These are phyloP conservation scores for Fusarium xylarioides DNA, from an alignment of 2,329 filamentous ascomycete genomes.

Conservation along the genomic window DNA sequence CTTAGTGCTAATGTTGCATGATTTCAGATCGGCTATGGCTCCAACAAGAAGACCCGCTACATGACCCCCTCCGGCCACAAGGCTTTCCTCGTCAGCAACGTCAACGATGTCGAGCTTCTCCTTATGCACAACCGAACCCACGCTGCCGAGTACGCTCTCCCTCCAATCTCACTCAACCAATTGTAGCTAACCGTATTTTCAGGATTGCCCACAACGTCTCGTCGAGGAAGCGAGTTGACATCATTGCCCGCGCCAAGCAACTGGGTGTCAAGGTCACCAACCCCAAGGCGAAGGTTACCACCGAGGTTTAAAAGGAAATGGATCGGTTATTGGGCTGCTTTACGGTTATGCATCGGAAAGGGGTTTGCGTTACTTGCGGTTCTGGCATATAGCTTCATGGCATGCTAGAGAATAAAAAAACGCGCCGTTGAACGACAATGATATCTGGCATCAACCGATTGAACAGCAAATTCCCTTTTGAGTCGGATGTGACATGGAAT, in stretches of 20 bases:
- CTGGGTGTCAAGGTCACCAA: constrained; percentile 99
- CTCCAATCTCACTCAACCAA: neutral
- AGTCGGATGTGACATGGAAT: constrained; percentile 6
- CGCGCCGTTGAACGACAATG: constrained; percentile 45
- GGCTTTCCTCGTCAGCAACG: constrained; percentile 99
- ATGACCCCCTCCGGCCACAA: constrained; percentile 99
- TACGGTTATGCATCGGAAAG: constrained; percentile 46
- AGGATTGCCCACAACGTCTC: constrained; percentile 99
- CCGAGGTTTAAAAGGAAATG: constrained; percentile 74
- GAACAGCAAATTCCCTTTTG: constrained; percentile 24
- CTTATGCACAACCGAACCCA: constrained; percentile 99
- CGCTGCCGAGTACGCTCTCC: constrained; percentile 87
- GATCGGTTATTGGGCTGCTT: constrained; percentile 44
- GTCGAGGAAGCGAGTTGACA: constrained; percentile 98
- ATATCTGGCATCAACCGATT: constrained; percentile 36
- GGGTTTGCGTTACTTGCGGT: constrained; percentile 45
- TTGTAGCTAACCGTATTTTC: constrained; percentile 35
- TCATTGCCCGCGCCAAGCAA: constrained; percentile 96
- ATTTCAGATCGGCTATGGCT: constrained; percentile 92
- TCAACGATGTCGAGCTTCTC: constrained; percentile 93
- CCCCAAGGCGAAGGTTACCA: constrained; percentile 98
- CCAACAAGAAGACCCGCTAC: constrained; percentile 99
- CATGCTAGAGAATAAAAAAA: constrained; percentile 46
- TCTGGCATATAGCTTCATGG: constrained; percentile 41
- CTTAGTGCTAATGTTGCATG: constrained; percentile 28